Evolutionary conservation across 352 stramenopile species (phyloP), one percentile per base, ranked within the genome.

Genomic region (Labyrinthula sp.): DNA sequence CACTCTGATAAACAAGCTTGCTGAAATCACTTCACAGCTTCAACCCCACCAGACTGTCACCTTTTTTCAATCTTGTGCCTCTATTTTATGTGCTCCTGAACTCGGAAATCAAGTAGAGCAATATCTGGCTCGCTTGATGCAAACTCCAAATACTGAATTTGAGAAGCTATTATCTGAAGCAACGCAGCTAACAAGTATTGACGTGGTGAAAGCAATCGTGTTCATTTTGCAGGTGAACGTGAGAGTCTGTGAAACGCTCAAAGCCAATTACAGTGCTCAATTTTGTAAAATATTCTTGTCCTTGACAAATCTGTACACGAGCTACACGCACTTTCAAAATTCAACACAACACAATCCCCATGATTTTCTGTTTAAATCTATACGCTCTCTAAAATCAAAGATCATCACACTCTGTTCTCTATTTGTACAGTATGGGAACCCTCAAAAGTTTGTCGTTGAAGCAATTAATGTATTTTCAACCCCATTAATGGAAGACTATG

Each of bases 171-270:
- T 82, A 63, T 60, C 71, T 43, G 45, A 70, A 40, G 73, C 71
- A 7, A 61, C 61, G 30, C 46, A 37, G 10, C 65, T 88, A 18
- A 56, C 74, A 18, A 60, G 68, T 28, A 62, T 67, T 17, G 68
- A 72, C 23, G 79, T 63, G 1, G 72, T 89, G 55, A 77, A 76
- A 56, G 68, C 86, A 47, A 87, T 99, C 43, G 79, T 89, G 38
- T 95, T 95, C 69, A 95, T 97, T 48, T 73, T 97, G 21, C 89
- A 88, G 48, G 94, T 79, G 14, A 96, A 99, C 57, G 86, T 86
- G 23, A 77, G 75, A 29, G 80, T 95, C 30, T n/a, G n/a, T n/a
- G n/a, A n/a, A n/a, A n/a, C n/a, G n/a, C n/a, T n/a, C n/a, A n/a
- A n/a, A n/a, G n/a, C n/a, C n/a, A 54, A 33, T 20, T 48, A 2